These are phyloP conservation scores for Entonaema liquescens DNA, from an alignment of 495 filamentous ascomycete species.

Conservation along the genomic window DNA sequence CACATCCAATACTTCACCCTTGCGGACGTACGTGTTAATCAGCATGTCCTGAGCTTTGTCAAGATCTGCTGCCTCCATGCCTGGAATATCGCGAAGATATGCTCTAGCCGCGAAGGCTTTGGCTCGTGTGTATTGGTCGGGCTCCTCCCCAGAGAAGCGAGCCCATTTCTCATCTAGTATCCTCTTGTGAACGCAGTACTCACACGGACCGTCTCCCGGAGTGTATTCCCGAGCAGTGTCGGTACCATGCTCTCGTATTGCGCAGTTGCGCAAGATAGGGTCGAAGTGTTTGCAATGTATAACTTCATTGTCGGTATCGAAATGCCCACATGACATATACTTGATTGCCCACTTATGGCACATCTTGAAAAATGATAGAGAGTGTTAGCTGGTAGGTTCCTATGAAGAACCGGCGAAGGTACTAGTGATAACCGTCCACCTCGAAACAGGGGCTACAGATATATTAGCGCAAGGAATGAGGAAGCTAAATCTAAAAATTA, in stretches of 20 bases:
- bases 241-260: background rate
- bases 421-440: too few relatives aligned
- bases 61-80: background rate
- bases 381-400: background rate
- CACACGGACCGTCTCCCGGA: background rate
- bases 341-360: conserved; percentile 5
- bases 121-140: background rate
- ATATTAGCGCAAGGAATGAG: background rate
- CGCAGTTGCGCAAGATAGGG: background rate
- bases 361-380: conserved; percentile 3
- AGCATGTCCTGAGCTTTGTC: background rate
- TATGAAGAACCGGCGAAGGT: background rate
- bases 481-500: too few relatives aligned
- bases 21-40: background rate
- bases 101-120: background rate
- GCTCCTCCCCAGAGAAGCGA: background rate
- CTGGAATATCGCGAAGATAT: background rate
- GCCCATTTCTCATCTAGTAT: background rate
- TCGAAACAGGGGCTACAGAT: too few relatives aligned
- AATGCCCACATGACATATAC: conserved; percentile 7
- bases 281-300: background rate
- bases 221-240: background rate
- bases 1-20: background rate
- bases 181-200: background rate
- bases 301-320: background rate